These are phyloP conservation scores for Aspergillus carlsbadensis DNA, from an alignment of 495 filamentous ascomycete species.

Conservation along the genomic window DNA sequence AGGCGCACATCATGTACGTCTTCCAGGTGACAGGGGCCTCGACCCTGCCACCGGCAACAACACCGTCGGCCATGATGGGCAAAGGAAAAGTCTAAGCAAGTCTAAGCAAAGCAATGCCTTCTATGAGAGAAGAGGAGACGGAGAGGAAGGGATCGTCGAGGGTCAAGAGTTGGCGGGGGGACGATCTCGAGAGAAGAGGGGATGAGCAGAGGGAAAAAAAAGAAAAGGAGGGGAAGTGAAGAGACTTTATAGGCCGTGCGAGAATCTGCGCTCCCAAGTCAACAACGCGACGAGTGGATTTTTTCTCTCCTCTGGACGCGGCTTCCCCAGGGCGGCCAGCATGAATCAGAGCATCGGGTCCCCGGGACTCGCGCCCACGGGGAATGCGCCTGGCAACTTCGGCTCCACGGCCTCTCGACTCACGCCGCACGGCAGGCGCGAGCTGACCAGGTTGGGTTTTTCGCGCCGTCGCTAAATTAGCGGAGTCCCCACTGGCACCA, in stretches of 20 bases:
- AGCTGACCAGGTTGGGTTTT: neutral
- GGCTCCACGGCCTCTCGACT: conserved; percentile 10
- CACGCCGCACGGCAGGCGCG: neutral
- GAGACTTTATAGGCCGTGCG: conserved; percentile 2
- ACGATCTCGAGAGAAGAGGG: no score
- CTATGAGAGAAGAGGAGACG: neutral
- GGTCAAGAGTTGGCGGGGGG: no score
- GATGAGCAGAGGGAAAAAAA: neutral
- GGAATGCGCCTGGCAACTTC: conserved; percentile 13
- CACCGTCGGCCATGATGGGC: conserved; percentile 21
- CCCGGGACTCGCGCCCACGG: conserved; percentile 23
- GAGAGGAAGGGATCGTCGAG: neutral
- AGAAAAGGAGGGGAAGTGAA: neutral
- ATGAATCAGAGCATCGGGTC: conserved; percentile 11
- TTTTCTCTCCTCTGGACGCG: neutral
- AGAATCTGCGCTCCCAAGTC: neutral
- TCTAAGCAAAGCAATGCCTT: neutral
- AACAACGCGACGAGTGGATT: neutral
- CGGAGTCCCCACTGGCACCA: neutral
- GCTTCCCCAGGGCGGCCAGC: conserved; percentile 14
- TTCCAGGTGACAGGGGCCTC: conserved; percentile 64
- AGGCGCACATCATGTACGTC: conserved; percentile 62
- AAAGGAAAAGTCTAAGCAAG: neutral
- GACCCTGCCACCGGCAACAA: conserved; percentile 29
- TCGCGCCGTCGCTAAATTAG: neutral